A percentile compares a stretch with the other conserved stretches of the same genome.
Conservation (phyloP, 805 yeast genomes). For the Yarrowia bubula region DNA sequence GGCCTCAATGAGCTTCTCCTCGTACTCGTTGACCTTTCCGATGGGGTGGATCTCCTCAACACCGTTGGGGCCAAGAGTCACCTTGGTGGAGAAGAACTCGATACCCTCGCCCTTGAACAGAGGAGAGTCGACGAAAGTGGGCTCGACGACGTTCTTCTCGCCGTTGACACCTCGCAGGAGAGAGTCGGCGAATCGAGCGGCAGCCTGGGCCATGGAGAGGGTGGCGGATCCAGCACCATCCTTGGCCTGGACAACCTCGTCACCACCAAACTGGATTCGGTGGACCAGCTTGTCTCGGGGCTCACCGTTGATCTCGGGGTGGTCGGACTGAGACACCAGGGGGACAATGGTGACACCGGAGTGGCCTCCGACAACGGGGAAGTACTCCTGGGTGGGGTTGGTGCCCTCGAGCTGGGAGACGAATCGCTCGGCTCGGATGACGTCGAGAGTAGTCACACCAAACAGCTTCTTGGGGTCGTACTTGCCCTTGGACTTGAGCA, state of each 20-base stretch:
- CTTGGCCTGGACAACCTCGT: constrained; percentile 93
- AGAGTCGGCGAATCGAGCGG: constrained; percentile 73
- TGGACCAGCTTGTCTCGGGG: constrained; percentile 59
- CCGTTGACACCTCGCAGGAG: constrained; percentile 45
- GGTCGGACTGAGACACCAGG: constrained; percentile 51
- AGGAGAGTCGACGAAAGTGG: constrained; percentile 62
- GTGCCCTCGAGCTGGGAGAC: constrained; percentile 26
- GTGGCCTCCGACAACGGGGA: constrained; percentile 91
- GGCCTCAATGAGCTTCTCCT: constrained; percentile 75
- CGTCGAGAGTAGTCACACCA: constrained; percentile 87
- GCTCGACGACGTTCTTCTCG: constrained; percentile 48
- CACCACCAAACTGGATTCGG: constrained; percentile 96
- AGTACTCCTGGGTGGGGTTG: constrained; percentile 49
- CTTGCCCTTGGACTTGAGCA: constrained; percentile 63
- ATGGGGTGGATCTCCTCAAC: constrained; percentile 74
- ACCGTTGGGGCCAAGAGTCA: constrained; percentile 91
- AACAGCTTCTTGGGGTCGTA: constrained; percentile 71
- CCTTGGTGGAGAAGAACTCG: constrained; percentile 93
- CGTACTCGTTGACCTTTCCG: constrained; percentile 73
- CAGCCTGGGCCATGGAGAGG: constrained; percentile 93
- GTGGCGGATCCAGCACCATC: constrained; percentile 95
- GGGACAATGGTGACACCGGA: constrained; percentile 95
- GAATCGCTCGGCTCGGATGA: constrained; percentile 84
- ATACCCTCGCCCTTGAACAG: constrained; percentile 85
- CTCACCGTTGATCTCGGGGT: constrained; percentile 43